Evolutionary conservation across 2,329 filamentous ascomycete species (phyloP).

Genomic region (Fusarium foetens): DNA sequence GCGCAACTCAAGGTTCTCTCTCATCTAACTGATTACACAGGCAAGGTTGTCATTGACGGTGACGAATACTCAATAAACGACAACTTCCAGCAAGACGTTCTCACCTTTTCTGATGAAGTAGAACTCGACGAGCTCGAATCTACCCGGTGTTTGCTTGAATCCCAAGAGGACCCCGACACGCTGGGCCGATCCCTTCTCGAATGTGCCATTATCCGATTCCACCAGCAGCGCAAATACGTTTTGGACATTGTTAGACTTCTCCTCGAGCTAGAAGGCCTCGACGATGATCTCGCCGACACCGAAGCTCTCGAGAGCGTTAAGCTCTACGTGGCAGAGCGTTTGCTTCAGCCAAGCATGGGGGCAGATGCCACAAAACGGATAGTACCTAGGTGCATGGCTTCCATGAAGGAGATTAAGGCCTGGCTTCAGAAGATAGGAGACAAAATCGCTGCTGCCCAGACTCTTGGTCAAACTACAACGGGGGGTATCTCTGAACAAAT

Average conservation of each 20-base stretch:
- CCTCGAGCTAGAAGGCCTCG: conserved; percentile 68
- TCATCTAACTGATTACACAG: conserved; percentile 57
- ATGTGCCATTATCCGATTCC: conserved; percentile 86
- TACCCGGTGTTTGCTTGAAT: conserved; percentile 78
- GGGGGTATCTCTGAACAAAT: conserved; percentile 67
- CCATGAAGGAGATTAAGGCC: conserved; percentile 79
- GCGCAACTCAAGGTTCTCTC: conserved; percentile 3
- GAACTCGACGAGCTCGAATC: conserved; percentile 91
- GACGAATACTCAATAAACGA: conserved; percentile 84
- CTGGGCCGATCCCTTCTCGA: conserved; percentile 79
- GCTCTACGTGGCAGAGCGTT: conserved; percentile 49
- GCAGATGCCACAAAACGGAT: conserved; percentile 65
- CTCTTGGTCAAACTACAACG: conserved; percentile 71
- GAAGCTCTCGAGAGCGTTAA: conserved; percentile 49
- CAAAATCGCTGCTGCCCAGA: conserved; percentile 76
- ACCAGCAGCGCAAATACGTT: conserved; percentile 83
- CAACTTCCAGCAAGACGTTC: conserved; percentile 83
- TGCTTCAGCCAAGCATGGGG: conserved; percentile 49
- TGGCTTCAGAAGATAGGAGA: conserved; percentile 83
- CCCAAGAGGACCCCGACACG: conserved; percentile 73
- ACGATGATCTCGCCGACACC: conserved; percentile 63
- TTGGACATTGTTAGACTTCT: conserved; percentile 86
- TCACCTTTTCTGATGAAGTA: conserved; percentile 86
- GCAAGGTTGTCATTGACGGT: conserved; percentile 78
- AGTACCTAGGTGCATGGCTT: conserved; percentile 77